phyloP scores from a whole-genome alignment of 345 rosid genomes.

The Pistacia vera region DNA sequence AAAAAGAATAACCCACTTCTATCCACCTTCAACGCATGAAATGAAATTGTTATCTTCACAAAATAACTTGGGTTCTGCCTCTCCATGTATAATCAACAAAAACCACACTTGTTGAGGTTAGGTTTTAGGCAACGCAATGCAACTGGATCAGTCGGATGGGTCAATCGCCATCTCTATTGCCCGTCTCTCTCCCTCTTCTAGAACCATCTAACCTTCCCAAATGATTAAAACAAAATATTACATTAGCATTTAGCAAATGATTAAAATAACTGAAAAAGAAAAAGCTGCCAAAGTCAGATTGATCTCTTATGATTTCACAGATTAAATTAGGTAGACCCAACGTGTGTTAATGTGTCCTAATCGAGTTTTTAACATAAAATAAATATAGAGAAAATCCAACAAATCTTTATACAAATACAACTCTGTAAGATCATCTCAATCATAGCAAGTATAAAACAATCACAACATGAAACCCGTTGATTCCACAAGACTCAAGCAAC shows the following conservation, averaged over 20 bases:
- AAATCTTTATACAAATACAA: neutral
- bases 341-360: conserved; percentile 28
- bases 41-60: conserved; percentile 3
- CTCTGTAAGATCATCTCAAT: neutral
- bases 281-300: conserved; percentile 27
- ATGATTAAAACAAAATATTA: conserved; percentile 22
- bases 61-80: neutral
- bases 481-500: conserved; percentile 25
- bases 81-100: neutral
- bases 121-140: neutral
- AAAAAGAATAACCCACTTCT: neutral
- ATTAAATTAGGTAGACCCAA: conserved; percentile 10
- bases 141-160: neutral
- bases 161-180: conserved; percentile 10
- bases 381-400: conserved; percentile 4
- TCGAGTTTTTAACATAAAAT: neutral
- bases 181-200: conserved; percentile 15
- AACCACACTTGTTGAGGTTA: neutral
- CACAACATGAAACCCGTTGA: conserved; percentile 15
- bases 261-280: conserved; percentile 15
- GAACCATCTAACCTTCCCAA: conserved; percentile 27
- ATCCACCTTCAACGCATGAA: conserved; percentile 2
- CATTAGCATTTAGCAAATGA: conserved; percentile 14
- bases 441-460: neutral
- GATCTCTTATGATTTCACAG: conserved; percentile 16